These are phyloP conservation scores for Scalesia atractyloides DNA, from an alignment of 129 eudicot species.

Conservation along the genomic window DNA sequence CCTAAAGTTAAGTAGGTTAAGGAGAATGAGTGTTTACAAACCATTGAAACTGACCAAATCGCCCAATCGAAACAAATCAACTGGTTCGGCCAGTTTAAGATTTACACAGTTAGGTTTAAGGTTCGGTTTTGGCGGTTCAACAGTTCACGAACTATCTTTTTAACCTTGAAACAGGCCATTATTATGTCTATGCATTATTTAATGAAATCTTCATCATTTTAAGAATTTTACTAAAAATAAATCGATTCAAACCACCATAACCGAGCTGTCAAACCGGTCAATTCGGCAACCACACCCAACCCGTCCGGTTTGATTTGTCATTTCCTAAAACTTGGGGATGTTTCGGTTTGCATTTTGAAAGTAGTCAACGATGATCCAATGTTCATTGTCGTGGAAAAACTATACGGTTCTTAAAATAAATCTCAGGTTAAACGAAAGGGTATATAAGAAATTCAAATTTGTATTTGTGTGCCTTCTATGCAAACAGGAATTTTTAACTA, in stretches of 20 bases:
- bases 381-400: background rate
- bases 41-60: background rate
- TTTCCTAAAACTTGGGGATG: background rate
- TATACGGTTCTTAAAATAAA: background rate
- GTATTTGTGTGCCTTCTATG: too few species aligned
- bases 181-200: background rate
- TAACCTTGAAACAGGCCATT: too few species aligned
- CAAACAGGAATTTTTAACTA: slow-evolving; percentile 22
- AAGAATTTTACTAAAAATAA: background rate
- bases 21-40: background rate
- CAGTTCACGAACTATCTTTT: background rate
- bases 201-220: background rate
- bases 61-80: background rate
- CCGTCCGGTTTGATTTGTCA: background rate
- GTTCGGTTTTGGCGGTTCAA: background rate
- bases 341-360: background rate
- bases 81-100: background rate
- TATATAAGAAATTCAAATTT: background rate
- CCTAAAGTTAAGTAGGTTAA: background rate
- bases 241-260: background rate
- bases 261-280: background rate
- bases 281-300: background rate
- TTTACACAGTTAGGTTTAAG: background rate
- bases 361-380: background rate
- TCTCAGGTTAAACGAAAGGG: background rate